Evolutionary conservation across 1,139 yeast species (phyloP).

Genomic region (Debaryomyces fabryi): DNA sequence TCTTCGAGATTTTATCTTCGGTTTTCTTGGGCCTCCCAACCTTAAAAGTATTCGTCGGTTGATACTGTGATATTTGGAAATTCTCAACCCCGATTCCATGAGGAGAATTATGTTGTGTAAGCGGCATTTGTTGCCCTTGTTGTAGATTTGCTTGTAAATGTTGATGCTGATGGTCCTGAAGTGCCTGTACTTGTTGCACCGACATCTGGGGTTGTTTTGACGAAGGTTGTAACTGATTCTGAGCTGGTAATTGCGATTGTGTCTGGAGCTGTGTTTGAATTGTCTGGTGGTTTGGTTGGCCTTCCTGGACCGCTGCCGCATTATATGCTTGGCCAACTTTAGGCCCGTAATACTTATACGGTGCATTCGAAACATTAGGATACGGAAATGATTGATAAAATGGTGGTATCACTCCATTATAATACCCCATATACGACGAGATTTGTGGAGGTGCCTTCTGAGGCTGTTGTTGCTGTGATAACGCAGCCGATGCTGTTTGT

Average conservation of each 20-base stretch:
- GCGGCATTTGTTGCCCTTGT: constrained; percentile 5
- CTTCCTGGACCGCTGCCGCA: background rate
- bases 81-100: constrained; percentile 1
- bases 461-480: constrained; percentile 4
- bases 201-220: constrained; percentile 1
- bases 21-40: constrained; percentile 17
- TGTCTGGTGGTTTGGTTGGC: constrained; percentile 1
- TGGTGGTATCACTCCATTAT: constrained; percentile 5
- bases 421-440: constrained; percentile 3
- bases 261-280: background rate
- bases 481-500: constrained; percentile 7
- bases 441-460: constrained; percentile 2
- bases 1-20: constrained; percentile 4
- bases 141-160: constrained; percentile 10
- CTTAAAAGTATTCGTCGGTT: constrained; percentile 10
- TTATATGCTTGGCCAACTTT: background rate
- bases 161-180: constrained; percentile 10
- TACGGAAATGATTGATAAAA: constrained; percentile 6
- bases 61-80: constrained; percentile 4
- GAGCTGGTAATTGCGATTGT: background rate
- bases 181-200: constrained; percentile 10
- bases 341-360: constrained; percentile 5
- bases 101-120: background rate
- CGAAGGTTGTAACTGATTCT: constrained; percentile 8
- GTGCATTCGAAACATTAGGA: constrained; percentile 3